Evolutionary conservation across 2,329 filamentous ascomycete genomes (phyloP).

Genomic region (Neofusicoccum parvum): DNA sequence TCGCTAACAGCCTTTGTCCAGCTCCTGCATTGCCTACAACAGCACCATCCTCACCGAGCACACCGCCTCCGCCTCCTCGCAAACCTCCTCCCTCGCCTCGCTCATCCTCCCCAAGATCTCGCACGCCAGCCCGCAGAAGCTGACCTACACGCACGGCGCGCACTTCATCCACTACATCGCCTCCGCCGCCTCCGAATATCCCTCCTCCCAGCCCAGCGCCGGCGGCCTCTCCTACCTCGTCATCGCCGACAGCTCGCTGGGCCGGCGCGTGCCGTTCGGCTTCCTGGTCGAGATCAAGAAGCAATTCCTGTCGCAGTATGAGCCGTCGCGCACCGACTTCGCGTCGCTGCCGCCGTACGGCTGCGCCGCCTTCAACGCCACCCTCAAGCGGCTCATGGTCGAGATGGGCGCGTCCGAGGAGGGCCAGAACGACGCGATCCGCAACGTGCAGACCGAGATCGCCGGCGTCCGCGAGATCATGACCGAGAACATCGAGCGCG

Average conservation of each 20-base stretch:
- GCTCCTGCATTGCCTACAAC: constrained; percentile 91
- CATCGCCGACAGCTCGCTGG: constrained; percentile 77
- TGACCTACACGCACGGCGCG: constrained; percentile 89
- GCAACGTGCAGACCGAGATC: constrained; percentile 84
- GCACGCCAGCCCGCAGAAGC: constrained; percentile 78
- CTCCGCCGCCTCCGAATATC: constrained; percentile 72
- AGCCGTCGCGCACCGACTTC: constrained; percentile 70
- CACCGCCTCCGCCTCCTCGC: constrained; percentile 79
- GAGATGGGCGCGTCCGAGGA: constrained; percentile 79
- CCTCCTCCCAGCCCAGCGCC: constrained; percentile 56
- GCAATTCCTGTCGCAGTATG: constrained; percentile 76
- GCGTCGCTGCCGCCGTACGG: constrained; percentile 82
- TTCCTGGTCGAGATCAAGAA: constrained; percentile 90
- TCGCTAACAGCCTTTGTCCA: constrained; percentile 42
- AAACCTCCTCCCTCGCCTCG: constrained; percentile 84
- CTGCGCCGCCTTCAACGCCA: constrained; percentile 80
- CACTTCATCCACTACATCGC: constrained; percentile 96
- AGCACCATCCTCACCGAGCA: constrained; percentile 93
- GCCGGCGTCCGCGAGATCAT: constrained; percentile 91
- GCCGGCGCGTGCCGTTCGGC: constrained; percentile 87
- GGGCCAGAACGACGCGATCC: constrained; percentile 77
- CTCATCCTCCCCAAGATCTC: constrained; percentile 94
- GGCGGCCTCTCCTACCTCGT: constrained; percentile 91
- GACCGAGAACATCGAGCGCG: constrained; percentile 90
- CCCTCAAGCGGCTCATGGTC: constrained; percentile 76